Evolutionary conservation across 2,329 filamentous ascomycete species (phyloP).

Genomic region (Hirsutella minnesotensis): DNA sequence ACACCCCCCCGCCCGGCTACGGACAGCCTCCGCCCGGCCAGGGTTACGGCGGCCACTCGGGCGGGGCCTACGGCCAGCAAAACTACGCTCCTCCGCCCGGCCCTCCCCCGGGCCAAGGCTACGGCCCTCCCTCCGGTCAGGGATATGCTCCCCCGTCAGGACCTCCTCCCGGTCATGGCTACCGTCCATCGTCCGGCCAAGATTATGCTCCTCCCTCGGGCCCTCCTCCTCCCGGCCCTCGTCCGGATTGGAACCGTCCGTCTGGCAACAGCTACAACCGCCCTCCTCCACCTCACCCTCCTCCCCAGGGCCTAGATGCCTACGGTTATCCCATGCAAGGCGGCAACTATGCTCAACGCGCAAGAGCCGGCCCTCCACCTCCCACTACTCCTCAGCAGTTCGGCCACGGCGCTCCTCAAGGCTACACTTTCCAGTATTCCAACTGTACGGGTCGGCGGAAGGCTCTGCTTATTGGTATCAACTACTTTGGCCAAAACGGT

Average conservation of each 20-base stretch:
- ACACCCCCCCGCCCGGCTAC: slow-evolving; percentile 8
- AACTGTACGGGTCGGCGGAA: slow-evolving; percentile 63
- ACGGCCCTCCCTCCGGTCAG: slow-evolving; percentile 9
- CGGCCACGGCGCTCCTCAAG: slow-evolving; percentile 54
- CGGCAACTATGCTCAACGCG: slow-evolving; percentile 15
- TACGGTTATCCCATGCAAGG: slow-evolving; percentile 33
- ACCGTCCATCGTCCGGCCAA: slow-evolving; percentile 8
- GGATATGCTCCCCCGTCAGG: slow-evolving; percentile 11
- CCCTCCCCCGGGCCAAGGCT: slow-evolving; percentile 15
- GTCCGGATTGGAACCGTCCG: slow-evolving; percentile 9
- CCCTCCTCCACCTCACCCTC: slow-evolving; percentile 23
- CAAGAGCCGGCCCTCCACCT: slow-evolving; percentile 27
- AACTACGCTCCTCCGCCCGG: slow-evolving; percentile 13
- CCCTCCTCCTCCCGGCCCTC: slow-evolving; percentile 10
- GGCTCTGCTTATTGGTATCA: slow-evolving; percentile 68
- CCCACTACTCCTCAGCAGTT: slow-evolving; percentile 43
- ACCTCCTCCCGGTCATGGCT: slow-evolving; percentile 9
- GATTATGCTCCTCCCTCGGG: slow-evolving; percentile 10
- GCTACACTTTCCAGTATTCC: slow-evolving; percentile 66
- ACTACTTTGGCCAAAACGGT: slow-evolving; percentile 63
- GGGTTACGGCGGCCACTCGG: slow-evolving; percentile 10
- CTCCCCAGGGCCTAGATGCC: slow-evolving; percentile 29
- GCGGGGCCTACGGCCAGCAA: too few relatives aligned
- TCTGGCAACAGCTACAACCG: slow-evolving; percentile 7
- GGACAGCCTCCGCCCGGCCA: slow-evolving; percentile 7